These are phyloP conservation scores for Colletotrichum sp. DNA, from an alignment of 2,329 filamentous ascomycete species.

Conservation along the genomic window DNA sequence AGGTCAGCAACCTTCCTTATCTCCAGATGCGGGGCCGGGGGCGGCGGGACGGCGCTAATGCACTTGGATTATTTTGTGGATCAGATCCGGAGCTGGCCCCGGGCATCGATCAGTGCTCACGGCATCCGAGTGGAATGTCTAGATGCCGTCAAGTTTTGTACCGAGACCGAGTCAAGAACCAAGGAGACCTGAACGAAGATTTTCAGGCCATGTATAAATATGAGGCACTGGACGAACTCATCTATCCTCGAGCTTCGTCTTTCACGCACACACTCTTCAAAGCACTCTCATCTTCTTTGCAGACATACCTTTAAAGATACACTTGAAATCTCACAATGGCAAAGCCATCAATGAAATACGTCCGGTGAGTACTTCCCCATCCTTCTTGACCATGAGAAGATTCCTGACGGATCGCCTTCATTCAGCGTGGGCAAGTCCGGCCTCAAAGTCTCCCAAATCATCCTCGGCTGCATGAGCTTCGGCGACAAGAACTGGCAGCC, in stretches of 20 bases:
- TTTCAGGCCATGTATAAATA: neutral
- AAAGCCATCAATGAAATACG: neutral
- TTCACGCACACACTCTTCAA: rapidly evolving
- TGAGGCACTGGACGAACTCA: rapidly evolving
- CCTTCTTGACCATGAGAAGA: rapidly evolving
- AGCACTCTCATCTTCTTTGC: rapidly evolving
- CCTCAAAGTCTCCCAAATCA: constrained; percentile 4
- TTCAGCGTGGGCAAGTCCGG: constrained; percentile 27
- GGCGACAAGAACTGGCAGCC: constrained; percentile 18
- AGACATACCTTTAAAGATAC: neutral
- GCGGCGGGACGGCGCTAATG: neutral
- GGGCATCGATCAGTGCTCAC: neutral
- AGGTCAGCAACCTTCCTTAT: neutral
- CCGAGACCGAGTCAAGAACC: neutral
- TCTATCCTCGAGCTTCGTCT: neutral
- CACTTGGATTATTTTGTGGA: neutral
- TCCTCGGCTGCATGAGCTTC: constrained; percentile 17
- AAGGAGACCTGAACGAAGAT: rapidly evolving
- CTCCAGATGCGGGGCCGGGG: neutral
- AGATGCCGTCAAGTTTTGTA: neutral
- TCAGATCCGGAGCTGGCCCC: neutral
- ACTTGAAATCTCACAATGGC: neutral
- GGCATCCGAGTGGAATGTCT: neutral
- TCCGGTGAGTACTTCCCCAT: rapidly evolving
- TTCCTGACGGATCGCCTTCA: constrained; percentile 28